Evolutionary conservation across 1,284 basidiomycete species (phyloP).

Genomic region (Rhodotorula sp.): DNA sequence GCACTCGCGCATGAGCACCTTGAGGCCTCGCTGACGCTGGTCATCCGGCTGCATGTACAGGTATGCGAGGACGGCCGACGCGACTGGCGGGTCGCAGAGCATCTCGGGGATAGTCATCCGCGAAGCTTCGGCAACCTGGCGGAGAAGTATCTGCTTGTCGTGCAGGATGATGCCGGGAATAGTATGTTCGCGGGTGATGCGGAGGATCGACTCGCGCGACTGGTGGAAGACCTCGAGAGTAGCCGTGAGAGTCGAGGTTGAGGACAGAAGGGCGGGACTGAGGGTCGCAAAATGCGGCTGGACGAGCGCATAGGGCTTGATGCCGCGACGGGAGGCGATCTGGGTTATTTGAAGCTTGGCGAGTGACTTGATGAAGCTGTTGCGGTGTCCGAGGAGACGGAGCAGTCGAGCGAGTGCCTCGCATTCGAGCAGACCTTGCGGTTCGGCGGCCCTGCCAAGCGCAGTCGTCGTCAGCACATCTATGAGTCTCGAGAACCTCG

Average conservation of each 20-base stretch:
- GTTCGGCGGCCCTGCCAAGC: slow-evolving; percentile 16
- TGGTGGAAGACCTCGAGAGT: slow-evolving; percentile 38
- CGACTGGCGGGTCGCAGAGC: slow-evolving; percentile 55
- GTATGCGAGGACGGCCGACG: slow-evolving; percentile 66
- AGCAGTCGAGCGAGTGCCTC: slow-evolving; percentile 25
- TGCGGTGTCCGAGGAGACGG: slow-evolving; percentile 23
- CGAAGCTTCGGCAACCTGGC: slow-evolving; percentile 55
- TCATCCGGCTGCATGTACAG: slow-evolving; percentile 63
- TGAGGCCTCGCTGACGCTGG: slow-evolving; percentile 60
- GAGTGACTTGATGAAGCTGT: slow-evolving; percentile 27
- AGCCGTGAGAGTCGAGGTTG: slow-evolving; percentile 15
- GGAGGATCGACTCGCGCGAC: slow-evolving; percentile 58
- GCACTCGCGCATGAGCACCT: slow-evolving; percentile 60
- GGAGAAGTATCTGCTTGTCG: slow-evolving; percentile 56
- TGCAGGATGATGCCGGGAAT: slow-evolving; percentile 69
- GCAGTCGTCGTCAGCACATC: no score
- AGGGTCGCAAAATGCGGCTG: slow-evolving; percentile 38
- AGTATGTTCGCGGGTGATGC: slow-evolving; percentile 63
- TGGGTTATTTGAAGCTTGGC: slow-evolving; percentile 31
- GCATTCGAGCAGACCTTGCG: slow-evolving; percentile 34
- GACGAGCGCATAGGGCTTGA: slow-evolving; percentile 36
- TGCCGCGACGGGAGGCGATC: slow-evolving; percentile 20
- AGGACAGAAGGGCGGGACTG: slow-evolving; percentile 27
- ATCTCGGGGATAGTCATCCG: slow-evolving; percentile 58
- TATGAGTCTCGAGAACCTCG: no score